phyloP scores from a whole-genome alignment of 441 rosid genomes.

The Daphne laureola region DNA sequence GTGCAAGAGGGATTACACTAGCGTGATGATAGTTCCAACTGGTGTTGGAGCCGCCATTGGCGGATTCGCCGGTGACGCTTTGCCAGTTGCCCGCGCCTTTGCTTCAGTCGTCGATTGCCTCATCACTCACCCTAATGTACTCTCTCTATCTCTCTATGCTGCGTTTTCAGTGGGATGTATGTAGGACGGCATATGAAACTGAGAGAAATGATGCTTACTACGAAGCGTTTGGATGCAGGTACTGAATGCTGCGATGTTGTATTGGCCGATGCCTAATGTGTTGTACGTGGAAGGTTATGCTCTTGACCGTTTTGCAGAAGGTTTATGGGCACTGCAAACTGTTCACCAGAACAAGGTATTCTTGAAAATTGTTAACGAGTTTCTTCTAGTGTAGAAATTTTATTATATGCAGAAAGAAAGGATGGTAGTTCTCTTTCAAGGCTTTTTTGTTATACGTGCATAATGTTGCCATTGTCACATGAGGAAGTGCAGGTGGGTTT shows the following conservation, averaged over 20 bases:
- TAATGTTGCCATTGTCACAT: constrained; percentile 4
- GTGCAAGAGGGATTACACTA: constrained; percentile 48
- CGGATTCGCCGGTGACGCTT: constrained; percentile 63
- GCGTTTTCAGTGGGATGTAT: too few relatives aligned
- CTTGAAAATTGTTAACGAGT: neutral
- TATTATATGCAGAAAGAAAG: too few relatives aligned
- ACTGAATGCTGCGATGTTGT: constrained; percentile 60
- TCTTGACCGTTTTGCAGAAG: constrained; percentile 53
- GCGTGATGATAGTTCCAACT: constrained; percentile 58
- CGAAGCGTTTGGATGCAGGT: constrained; percentile 25
- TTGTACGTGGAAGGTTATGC: constrained; percentile 62
- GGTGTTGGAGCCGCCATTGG: constrained; percentile 63
- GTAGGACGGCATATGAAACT: too few relatives aligned
- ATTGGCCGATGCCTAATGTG: constrained; percentile 57
- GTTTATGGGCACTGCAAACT: constrained; percentile 49
- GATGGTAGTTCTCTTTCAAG: neutral
- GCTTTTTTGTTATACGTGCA: neutral
- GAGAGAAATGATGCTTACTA: neutral
- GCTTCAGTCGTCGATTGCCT: constrained; percentile 62
- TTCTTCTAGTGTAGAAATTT: too few relatives aligned
- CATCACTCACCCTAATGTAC: constrained; percentile 54
- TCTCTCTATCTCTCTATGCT: neutral
- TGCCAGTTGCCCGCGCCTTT: constrained; percentile 49
- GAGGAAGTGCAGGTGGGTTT: constrained; percentile 42
- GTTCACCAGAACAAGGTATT: constrained; percentile 56